A percentile compares a stretch with the other conserved stretches of the same genome.
Evolutionary conservation across 192 early-diverging fungal species (phyloP).

Genomic region (Dimargaris cristalligena): DNA sequence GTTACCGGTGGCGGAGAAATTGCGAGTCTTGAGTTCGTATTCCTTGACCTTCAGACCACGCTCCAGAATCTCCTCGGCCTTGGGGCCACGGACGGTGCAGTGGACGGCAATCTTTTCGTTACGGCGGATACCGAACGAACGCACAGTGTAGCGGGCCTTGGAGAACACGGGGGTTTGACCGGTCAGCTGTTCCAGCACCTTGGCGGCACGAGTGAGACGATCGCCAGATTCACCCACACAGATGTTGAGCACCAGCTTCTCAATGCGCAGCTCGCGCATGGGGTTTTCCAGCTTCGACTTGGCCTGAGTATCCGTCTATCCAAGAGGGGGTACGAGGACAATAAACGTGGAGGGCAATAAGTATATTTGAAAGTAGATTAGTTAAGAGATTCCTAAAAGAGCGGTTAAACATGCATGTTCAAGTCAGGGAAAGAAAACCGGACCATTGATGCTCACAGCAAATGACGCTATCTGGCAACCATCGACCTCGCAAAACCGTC

Average conservation of each 20-base stretch:
- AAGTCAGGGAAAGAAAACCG: too few species aligned
- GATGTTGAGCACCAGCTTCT: constrained; percentile 99
- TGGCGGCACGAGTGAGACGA: constrained; percentile 98
- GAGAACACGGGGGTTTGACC: constrained; percentile 98
- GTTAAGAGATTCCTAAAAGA: too few species aligned
- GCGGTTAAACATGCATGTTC: too few species aligned
- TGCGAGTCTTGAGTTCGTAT: constrained; percentile 86
- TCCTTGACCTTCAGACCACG: constrained; percentile 99
- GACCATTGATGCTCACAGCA: too few species aligned
- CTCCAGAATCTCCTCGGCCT: constrained; percentile 96
- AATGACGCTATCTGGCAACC: too few species aligned
- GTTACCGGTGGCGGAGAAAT: constrained; percentile 98
- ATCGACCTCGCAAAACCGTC: too few species aligned
- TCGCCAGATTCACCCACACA: constrained; percentile 99
- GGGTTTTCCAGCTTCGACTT: constrained; percentile 64
- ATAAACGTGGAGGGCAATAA: neutral
- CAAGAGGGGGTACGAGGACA: too few species aligned
- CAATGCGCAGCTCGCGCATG: constrained; percentile 94
- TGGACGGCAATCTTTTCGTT: constrained; percentile 99
- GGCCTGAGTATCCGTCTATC: constrained; percentile 41
- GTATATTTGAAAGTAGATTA: too few species aligned
- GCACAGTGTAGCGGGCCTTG: constrained; percentile 99
- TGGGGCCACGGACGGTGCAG: constrained; percentile 92
- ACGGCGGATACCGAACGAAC: constrained; percentile 99
- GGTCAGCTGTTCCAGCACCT: constrained; percentile 99